Conservation (phyloP, 2,329 filamentous ascomycete species). For the Alternaria sp. region DNA sequence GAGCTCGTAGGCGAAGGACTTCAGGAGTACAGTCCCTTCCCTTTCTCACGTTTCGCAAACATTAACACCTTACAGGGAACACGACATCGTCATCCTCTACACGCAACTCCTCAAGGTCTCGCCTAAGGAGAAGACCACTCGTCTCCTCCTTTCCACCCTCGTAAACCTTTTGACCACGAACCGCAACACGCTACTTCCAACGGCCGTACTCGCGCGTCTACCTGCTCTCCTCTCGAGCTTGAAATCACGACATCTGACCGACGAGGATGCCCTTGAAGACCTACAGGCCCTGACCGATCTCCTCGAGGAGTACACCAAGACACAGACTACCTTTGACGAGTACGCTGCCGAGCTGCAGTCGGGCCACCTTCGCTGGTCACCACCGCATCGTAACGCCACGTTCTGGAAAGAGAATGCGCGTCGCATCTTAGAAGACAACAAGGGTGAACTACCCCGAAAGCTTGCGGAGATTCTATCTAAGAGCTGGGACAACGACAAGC, state of each 20-base stretch:
- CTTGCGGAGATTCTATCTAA: conserved; percentile 85
- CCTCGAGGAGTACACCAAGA: conserved; percentile 82
- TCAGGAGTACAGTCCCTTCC: conserved; percentile 70
- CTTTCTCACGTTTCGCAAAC: neutral
- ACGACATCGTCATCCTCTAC: conserved; percentile 90
- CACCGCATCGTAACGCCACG: conserved; percentile 81
- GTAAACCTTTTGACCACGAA: conserved; percentile 82
- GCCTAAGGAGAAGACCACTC: conserved; percentile 97
- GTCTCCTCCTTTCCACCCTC: conserved; percentile 86
- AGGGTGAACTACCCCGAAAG: conserved; percentile 78
- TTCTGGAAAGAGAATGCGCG: conserved; percentile 95
- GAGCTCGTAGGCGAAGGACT: conserved; percentile 75
- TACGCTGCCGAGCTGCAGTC: conserved; percentile 83
- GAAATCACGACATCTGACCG: conserved; percentile 58
- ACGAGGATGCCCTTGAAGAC: conserved; percentile 61
- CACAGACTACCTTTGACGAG: conserved; percentile 70
- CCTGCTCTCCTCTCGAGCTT: conserved; percentile 67
- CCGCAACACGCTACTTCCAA: conserved; percentile 74
- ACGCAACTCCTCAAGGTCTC: conserved; percentile 91
- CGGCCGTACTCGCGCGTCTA: conserved; percentile 84
- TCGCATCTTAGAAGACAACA: conserved; percentile 82
- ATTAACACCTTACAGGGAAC: conserved; percentile 68
- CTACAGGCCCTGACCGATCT: conserved; percentile 60
- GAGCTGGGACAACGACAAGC: conserved; percentile 83
- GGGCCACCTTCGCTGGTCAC: conserved; percentile 90